Evolutionary conservation across 2,329 filamentous ascomycete genomes (phyloP).

Genomic region (Diplodia mutila): DNA sequence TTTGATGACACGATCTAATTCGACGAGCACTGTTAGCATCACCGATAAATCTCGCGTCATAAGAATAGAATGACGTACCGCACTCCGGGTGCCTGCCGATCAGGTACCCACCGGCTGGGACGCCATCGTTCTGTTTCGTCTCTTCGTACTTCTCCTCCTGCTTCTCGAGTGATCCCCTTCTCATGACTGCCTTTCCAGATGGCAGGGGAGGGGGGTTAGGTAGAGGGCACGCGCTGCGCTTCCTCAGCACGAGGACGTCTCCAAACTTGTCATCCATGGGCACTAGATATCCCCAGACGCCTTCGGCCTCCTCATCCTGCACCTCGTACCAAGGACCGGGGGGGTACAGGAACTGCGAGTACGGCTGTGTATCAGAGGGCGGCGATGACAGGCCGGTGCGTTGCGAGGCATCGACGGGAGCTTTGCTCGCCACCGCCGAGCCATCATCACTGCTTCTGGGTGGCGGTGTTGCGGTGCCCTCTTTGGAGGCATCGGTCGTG

Average conservation of each 20-base stretch:
- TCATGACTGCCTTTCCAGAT: slow-evolving; percentile 50
- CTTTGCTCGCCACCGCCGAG: slow-evolving; percentile 18
- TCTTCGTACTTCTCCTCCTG: slow-evolving; percentile 66
- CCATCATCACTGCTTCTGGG: slow-evolving; percentile 46
- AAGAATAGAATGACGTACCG: slow-evolving; percentile 60
- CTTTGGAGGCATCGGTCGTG: slow-evolving; percentile 64
- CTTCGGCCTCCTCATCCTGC: slow-evolving; percentile 79
- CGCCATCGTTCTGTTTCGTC: slow-evolving; percentile 54
- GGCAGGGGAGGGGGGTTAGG: slow-evolving; percentile 47
- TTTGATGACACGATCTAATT: slow-evolving; percentile 67
- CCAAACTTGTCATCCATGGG: slow-evolving; percentile 74
- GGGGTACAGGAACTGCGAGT: slow-evolving; percentile 79
- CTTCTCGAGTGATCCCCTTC: slow-evolving; percentile 59
- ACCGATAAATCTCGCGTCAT: background rate
- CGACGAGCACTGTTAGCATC: slow-evolving; percentile 4
- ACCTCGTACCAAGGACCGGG: slow-evolving; percentile 78
- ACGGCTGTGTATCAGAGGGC: slow-evolving; percentile 75
- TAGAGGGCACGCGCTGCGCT: slow-evolving; percentile 70
- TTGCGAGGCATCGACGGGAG: slow-evolving; percentile 31
- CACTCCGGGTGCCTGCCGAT: slow-evolving; percentile 94
- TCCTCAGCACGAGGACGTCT: slow-evolving; percentile 73
- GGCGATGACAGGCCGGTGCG: slow-evolving; percentile 60
- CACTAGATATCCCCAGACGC: slow-evolving; percentile 94
- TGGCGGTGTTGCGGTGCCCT: slow-evolving; percentile 72
- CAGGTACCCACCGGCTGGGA: slow-evolving; percentile 80